Conservation (phyloP, 2,329 filamentous ascomycete genomes). For the Monosporascus sp. region DNA sequence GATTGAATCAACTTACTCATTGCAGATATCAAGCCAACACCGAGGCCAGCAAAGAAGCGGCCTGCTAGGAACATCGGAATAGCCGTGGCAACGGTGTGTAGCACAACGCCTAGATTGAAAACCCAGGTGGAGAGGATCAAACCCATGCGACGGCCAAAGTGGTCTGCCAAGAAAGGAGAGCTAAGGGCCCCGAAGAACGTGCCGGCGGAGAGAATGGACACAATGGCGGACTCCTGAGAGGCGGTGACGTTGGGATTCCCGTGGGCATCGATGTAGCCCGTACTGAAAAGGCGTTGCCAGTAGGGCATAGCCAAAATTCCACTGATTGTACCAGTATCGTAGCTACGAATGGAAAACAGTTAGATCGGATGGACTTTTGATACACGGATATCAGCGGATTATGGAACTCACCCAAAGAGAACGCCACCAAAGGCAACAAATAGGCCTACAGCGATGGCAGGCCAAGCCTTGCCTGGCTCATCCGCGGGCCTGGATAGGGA, state of each 20-base stretch:
- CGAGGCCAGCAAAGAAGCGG: slow-evolving; percentile 67
- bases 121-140: slow-evolving; percentile 58
- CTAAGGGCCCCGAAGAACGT: slow-evolving; percentile 69
- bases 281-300: slow-evolving; percentile 47
- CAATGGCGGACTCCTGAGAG: slow-evolving; percentile 56
- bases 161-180: slow-evolving; percentile 57
- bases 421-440: no score
- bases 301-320: slow-evolving; percentile 55
- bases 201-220: slow-evolving; percentile 70
- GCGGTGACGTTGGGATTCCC: slow-evolving; percentile 44
- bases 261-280: slow-evolving; percentile 39
- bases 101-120: slow-evolving; percentile 61
- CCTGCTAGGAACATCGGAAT: slow-evolving; percentile 64
- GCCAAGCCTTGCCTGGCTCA: no score
- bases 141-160: slow-evolving; percentile 58
- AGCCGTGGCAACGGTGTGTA: slow-evolving; percentile 57
- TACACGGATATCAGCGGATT: no score
- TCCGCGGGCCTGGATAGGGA: no score
- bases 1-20: slow-evolving; percentile 46
- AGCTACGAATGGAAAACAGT: slow-evolving; percentile 27
- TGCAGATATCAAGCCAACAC: slow-evolving; percentile 70
- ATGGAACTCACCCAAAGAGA: no score
- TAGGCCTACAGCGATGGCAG: no score
- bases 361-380: no score
- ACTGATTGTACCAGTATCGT: slow-evolving; percentile 55